phyloP scores from a whole-genome alignment of 257 asterid genomes.

The Salvia rosmarinus region DNA sequence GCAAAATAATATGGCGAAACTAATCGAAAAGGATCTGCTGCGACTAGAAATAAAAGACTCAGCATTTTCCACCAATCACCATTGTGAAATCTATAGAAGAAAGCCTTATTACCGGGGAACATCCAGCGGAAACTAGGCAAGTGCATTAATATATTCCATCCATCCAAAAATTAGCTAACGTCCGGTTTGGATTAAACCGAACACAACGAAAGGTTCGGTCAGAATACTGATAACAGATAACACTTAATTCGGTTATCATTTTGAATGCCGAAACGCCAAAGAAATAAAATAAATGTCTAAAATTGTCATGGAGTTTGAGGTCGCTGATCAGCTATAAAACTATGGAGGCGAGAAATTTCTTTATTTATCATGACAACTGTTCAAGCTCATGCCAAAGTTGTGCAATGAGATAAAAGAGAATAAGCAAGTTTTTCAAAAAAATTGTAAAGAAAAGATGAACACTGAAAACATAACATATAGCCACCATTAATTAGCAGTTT shows the following conservation, averaged over 20 bases:
- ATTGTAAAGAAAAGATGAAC: slow-evolving; percentile 6
- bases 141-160: too few relatives aligned
- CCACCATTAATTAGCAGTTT: slow-evolving; percentile 1
- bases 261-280: neutral
- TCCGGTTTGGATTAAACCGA: slow-evolving; percentile 4
- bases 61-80: slow-evolving; percentile 2
- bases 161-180: neutral
- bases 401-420: slow-evolving; percentile 3
- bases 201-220: neutral
- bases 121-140: slow-evolving; percentile 3
- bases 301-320: neutral
- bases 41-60: slow-evolving; percentile 18
- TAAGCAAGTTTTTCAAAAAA: neutral
- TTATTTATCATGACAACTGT: neutral
- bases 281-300: neutral
- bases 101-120: neutral
- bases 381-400: neutral
- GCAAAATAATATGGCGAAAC: slow-evolving; percentile 25
- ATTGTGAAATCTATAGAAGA: neutral
- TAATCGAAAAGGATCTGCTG: slow-evolving; percentile 1
- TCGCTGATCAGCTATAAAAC: neutral
- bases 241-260: neutral
- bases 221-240: neutral
- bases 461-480: slow-evolving; percentile 5
- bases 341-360: neutral